These are phyloP conservation scores for Inga leiocalycina DNA, from an alignment of 306 rosid species.

Conservation along the genomic window DNA sequence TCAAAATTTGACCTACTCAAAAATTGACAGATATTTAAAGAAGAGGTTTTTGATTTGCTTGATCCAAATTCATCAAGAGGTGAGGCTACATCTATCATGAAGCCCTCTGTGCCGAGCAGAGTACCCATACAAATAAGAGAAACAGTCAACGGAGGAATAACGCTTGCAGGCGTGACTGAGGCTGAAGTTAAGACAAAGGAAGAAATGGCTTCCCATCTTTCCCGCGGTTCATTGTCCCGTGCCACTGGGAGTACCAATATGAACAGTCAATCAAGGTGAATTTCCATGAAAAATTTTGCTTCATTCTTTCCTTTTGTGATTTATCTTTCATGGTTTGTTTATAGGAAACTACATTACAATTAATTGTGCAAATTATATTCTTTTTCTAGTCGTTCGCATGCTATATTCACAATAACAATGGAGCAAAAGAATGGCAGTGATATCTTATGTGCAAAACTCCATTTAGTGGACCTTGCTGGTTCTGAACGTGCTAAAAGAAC, in stretches of 20 bases:
- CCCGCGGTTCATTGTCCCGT: conserved; percentile 83
- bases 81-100: conserved; percentile 49
- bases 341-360: conserved; percentile 30
- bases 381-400: conserved; percentile 85
- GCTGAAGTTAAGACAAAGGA: conserved; percentile 86
- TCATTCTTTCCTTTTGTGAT: neutral
- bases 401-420: conserved; percentile 89
- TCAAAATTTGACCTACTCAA: conserved; percentile 16
- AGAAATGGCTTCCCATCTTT: conserved; percentile 86
- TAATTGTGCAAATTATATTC: conserved; percentile 24
- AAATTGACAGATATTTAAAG: conserved; percentile 83
- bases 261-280: conserved; percentile 96
- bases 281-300: neutral
- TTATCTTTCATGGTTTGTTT: neutral
- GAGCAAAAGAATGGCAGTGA: conserved; percentile 94
- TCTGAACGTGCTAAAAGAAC: conserved; percentile 96
- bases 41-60: conserved; percentile 91
- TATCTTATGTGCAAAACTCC: conserved; percentile 84
- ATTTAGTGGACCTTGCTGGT: conserved; percentile 95
- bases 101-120: conserved; percentile 58
- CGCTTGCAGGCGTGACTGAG: conserved; percentile 94
- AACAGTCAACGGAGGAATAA: conserved; percentile 88
- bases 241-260: conserved; percentile 97
- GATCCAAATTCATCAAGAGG: conserved; percentile 62
- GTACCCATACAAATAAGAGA: conserved; percentile 94